phyloP scores from a whole-genome alignment of 495 filamentous ascomycete genomes.

The Trichoderma asperelloides region DNA sequence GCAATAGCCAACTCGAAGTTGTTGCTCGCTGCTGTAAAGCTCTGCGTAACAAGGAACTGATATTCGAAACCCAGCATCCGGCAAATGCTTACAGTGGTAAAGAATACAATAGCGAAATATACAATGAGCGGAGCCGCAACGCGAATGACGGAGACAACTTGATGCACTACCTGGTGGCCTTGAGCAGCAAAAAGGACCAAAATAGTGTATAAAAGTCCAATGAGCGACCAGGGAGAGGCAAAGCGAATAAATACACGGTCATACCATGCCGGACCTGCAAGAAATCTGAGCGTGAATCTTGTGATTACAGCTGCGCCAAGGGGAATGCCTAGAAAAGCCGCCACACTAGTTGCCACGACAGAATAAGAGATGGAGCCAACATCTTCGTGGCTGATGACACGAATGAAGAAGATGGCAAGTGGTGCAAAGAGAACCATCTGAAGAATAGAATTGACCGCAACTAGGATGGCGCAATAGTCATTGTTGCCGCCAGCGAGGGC shows the following conservation, averaged over 20 bases:
- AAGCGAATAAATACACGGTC: conserved; percentile 60
- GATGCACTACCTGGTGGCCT: conserved; percentile 67
- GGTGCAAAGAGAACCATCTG: conserved; percentile 86
- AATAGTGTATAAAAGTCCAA: conserved; percentile 82
- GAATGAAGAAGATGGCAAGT: conserved; percentile 68
- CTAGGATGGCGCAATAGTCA: conserved; percentile 86
- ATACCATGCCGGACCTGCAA: conserved; percentile 52
- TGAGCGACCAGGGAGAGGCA: conserved; percentile 63
- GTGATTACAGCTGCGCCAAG: conserved; percentile 71
- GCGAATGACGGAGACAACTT: conserved; percentile 72
- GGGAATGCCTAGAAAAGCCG: conserved; percentile 78
- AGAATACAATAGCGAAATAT: conserved; percentile 72
- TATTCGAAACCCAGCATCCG: conserved; percentile 65
- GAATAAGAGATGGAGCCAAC: conserved; percentile 51
- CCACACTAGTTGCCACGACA: conserved; percentile 69
- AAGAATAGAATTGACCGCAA: conserved; percentile 77
- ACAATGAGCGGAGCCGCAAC: conserved; percentile 73
- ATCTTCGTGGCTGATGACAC: conserved; percentile 47
- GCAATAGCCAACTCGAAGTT: conserved; percentile 95
- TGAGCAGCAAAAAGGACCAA: conserved; percentile 78
- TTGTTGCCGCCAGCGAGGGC: conserved; percentile 66
- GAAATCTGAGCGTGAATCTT: conserved; percentile 50
- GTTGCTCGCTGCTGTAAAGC: conserved; percentile 90
- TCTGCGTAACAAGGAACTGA: conserved; percentile 63
- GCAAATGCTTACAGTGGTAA: conserved; percentile 50